phyloP scores from a whole-genome alignment of 768 basidiomycete genomes.

The Lentinula raphanica region DNA sequence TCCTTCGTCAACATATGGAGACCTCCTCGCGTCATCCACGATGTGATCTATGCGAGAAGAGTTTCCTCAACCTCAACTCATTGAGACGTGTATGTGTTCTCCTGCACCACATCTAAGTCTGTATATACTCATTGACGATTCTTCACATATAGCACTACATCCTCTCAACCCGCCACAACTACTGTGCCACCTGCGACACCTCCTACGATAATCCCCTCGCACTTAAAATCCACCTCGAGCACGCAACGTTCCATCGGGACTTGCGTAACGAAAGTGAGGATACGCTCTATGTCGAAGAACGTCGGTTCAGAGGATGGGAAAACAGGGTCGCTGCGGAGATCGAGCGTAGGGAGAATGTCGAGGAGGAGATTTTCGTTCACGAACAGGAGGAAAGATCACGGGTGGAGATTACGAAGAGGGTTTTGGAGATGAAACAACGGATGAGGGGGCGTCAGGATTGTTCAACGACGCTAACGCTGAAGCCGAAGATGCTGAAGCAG shows the following conservation, averaged over 20 bases:
- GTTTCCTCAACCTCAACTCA: conserved; percentile 27
- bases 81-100: conserved; percentile 24
- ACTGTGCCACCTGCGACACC: conserved; percentile 24
- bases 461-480: too few relatives aligned
- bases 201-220: conserved; percentile 24
- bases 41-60: conserved; percentile 22
- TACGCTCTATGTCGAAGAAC: conserved; percentile 10
- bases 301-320: conserved; percentile 26
- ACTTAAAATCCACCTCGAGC: conserved; percentile 24
- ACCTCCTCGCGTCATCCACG: conserved; percentile 5
- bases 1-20: too few relatives aligned
- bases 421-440: not conserved
- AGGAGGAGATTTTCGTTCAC: conserved; percentile 14
- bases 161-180: conserved; percentile 24
- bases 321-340: conserved; percentile 19
- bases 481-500: conserved; percentile 9
- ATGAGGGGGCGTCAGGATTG: not conserved
- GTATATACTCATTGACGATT: not conserved
- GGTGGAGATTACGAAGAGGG: not conserved
- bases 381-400: conserved; percentile 7
- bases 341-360: conserved; percentile 18
- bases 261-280: conserved; percentile 4
- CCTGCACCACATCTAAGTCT: not conserved
- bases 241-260: conserved; percentile 23
- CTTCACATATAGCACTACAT: conserved; percentile 22